Conservation (phyloP, 306 rosid genomes). For the Glycine soja region DNA sequence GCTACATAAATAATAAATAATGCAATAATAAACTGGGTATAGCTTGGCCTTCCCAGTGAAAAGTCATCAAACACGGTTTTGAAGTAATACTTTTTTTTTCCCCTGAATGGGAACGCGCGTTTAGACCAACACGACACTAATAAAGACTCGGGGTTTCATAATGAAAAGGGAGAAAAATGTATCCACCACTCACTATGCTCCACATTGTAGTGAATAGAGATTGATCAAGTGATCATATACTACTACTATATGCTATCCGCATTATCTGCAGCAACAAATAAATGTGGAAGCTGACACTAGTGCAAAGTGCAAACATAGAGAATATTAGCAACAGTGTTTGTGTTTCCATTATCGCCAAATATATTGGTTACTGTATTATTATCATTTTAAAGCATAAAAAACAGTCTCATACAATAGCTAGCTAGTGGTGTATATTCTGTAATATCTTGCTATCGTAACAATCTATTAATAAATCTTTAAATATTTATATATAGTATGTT, state of each 20-base stretch:
- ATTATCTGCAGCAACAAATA: neutral
- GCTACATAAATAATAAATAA: neutral
- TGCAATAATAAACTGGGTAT: neutral
- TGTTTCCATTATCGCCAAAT: too few relatives aligned
- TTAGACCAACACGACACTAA: slow-evolving; percentile 13
- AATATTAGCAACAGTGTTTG: too few relatives aligned
- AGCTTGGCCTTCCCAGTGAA: slow-evolving; percentile 7
- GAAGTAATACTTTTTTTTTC: neutral
- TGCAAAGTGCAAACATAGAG: neutral
- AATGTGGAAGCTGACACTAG: slow-evolving; percentile 18
- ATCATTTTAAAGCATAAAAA: neutral
- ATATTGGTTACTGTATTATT: neutral
- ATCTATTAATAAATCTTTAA: too few relatives aligned
- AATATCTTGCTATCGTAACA: too few relatives aligned
- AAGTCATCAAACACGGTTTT: slow-evolving; percentile 53
- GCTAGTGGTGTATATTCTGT: neutral
- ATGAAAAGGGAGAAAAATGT: slow-evolving; percentile 33
- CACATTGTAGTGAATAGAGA: neutral
- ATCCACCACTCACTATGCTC: neutral
- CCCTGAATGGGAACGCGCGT: slow-evolving; percentile 29
- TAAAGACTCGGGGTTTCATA: slow-evolving; percentile 12
- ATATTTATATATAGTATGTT: too few relatives aligned
- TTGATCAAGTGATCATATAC: neutral
- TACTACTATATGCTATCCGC: neutral
- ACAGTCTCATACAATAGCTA: too few relatives aligned